A percentile compares a stretch with the other conserved stretches of the same genome.
These are phyloP conservation scores for Astrocystis sublimbata DNA, from an alignment of 495 filamentous ascomycete species.

Conservation along the genomic window DNA sequence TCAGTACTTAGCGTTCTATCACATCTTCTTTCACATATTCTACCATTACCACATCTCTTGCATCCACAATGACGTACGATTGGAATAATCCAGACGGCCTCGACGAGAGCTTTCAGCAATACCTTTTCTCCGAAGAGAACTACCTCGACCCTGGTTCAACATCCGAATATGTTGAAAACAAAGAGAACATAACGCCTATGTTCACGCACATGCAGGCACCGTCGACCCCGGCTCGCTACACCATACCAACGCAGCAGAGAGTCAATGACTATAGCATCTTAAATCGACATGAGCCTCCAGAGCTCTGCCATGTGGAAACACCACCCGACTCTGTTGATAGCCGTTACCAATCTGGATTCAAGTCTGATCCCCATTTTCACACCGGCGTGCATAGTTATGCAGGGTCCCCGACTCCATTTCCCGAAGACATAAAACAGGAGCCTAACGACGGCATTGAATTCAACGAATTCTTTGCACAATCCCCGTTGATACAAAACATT, in stretches of 20 bases:
- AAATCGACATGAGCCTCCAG: conserved; percentile 25
- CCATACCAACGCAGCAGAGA: conserved; percentile 29
- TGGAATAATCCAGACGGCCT: conserved; percentile 29
- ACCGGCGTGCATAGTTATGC: conserved; percentile 27
- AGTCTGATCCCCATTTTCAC: conserved; percentile 23
- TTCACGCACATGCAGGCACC: conserved; percentile 42
- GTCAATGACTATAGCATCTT: conserved; percentile 23
- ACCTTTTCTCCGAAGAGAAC: background rate
- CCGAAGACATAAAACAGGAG: too few relatives aligned
- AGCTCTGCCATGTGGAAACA: conserved; percentile 31
- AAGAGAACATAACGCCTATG: too few relatives aligned
- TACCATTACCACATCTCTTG: conserved; percentile 7
- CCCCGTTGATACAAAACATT: too few relatives aligned
- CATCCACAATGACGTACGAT: conserved; percentile 23
- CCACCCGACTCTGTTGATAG: conserved; percentile 41
- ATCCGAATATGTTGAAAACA: too few relatives aligned
- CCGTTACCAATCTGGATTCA: conserved; percentile 34
- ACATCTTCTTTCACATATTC: conserved; percentile 1
- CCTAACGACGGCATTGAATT: too few relatives aligned
- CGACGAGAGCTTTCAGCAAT: conserved; percentile 24
- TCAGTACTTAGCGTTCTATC: background rate
- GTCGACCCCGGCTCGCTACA: conserved; percentile 28
- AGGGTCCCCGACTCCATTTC: conserved; percentile 14
- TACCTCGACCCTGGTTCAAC: background rate
- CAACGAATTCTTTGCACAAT: too few relatives aligned